Evolutionary conservation across 371 early-diverging fungal genomes (phyloP), one percentile per base, ranked within the genome.

Genomic region (Apophysomyces variabilis): DNA sequence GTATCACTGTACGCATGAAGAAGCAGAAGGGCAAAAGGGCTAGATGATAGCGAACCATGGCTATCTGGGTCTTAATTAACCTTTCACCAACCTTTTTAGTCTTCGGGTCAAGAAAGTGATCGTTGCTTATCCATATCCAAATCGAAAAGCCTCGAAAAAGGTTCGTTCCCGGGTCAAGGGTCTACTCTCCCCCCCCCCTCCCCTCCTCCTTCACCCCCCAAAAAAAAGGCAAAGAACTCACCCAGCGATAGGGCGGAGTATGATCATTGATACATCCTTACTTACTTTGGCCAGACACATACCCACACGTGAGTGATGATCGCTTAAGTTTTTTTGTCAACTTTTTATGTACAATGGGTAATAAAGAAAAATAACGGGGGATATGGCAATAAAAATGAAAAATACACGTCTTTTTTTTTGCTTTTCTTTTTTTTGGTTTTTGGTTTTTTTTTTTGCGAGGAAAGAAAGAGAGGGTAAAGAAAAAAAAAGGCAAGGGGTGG

Each of bases 141-240:
- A 41, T 41, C 41, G 41, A 8, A 41, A 41, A 26, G 32, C 32
- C 32, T 26, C 32, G 32, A 26, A 26, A 26, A 26, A 26, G 32
- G 41, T 11, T 47, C 21, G 54, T 50, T 21, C 54, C 54, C 54
- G 54, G 21, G 54, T 50, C 54, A 50, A 50, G 54, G 54, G 54
- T 50, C 54, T 18, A 13, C 16, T 11, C 16, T 16, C 14, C 45
- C 45, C 45, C 45, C 9, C 7, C 41, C 41, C 41, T 13, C 13
- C 3, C 41, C 18, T 13, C 41, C 41, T 13, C 8, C 1, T 3
- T 3, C 41, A 0, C 41, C 41, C 41, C 41, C 41, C 8, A 0
- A 41, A 41, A 26, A 26, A 26, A 26, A 1, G 26, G 26, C 26
- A 50, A 50, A n/a, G 21, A 50, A 50, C 16, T 7, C 54, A 50